A percentile compares a stretch with the other conserved stretches of the same genome.
phyloP scores from a whole-genome alignment of 108 stramenopile genomes.

The Discostella stelligeroides region DNA sequence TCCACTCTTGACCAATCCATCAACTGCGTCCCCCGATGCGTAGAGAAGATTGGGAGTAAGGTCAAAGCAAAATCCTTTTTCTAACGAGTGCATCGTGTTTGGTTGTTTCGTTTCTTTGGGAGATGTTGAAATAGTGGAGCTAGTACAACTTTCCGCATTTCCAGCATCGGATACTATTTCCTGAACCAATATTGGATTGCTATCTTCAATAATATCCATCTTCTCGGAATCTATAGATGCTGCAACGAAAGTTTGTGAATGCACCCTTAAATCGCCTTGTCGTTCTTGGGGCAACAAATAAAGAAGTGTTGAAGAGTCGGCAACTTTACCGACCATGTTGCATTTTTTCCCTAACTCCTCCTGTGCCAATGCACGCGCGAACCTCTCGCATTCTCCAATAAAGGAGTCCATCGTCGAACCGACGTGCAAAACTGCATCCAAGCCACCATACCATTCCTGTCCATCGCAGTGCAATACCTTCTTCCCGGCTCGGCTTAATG shows the following conservation, averaged over 20 bases:
- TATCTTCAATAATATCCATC: not conserved
- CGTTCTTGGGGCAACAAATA: conserved; percentile 26
- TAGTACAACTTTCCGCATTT: not conserved
- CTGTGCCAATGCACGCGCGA: not conserved
- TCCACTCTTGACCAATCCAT: conserved; percentile 75
- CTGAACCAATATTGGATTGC: not conserved
- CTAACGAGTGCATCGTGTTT: conserved; percentile 6
- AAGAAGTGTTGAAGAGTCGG: not conserved
- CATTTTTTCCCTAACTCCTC: not conserved
- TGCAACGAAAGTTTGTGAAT: conserved; percentile 38
- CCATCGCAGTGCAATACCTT: conserved; percentile 81
- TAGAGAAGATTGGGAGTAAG: conserved; percentile 61
- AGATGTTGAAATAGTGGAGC: not conserved
- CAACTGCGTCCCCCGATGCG: conserved; percentile 73
- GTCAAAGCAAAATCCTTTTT: conserved; percentile 67
- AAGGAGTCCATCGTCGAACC: conserved; percentile 38
- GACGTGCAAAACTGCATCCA: conserved; percentile 69
- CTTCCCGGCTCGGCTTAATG: conserved; percentile 73
- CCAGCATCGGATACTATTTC: not conserved
- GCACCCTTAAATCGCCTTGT: conserved; percentile 31
- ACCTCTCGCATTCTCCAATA: conserved; percentile 29
- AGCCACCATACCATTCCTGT: conserved; percentile 75
- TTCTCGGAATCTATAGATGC: not conserved
- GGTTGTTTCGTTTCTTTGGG: conserved; percentile 1
- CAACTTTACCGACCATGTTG: not conserved